phyloP scores from a whole-genome alignment of 2,329 filamentous ascomycete genomes.

The Colletotrichum sp. region DNA sequence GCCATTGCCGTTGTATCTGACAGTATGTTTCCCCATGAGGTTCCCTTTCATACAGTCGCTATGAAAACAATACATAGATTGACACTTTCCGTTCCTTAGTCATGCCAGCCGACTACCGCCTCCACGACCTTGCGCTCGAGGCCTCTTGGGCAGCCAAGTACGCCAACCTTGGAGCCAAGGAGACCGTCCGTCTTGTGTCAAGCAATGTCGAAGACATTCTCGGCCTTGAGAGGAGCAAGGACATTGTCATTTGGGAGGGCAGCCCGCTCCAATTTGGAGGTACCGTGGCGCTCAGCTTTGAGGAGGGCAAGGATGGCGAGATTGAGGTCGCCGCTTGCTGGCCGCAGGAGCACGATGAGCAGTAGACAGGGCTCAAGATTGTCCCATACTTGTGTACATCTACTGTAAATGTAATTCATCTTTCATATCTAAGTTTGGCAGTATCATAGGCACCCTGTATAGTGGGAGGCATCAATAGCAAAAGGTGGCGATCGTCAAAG shows the following conservation, averaged over 20 bases:
- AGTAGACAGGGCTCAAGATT: neutral
- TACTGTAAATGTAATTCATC: neutral
- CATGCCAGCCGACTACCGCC: conserved; percentile 36
- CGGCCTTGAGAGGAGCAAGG: conserved; percentile 35
- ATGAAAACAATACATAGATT: neutral
- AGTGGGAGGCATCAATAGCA: neutral
- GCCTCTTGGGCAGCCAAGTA: conserved; percentile 46
- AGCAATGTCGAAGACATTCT: conserved; percentile 47
- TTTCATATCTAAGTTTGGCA: neutral
- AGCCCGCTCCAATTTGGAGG: conserved; percentile 44
- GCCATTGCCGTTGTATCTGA: conserved; percentile 33
- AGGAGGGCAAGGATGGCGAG: conserved; percentile 25
- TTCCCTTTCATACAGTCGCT: neutral
- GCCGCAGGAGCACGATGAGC: conserved; percentile 13
- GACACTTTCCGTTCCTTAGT: conserved; percentile 13
- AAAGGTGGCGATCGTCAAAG: neutral
- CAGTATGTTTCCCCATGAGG: conserved; percentile 14
- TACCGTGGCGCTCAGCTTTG: conserved; percentile 41
- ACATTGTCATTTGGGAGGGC: conserved; percentile 49
- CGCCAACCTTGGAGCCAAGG: conserved; percentile 35
- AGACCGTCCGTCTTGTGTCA: conserved; percentile 41
- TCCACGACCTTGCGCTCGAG: conserved; percentile 43
- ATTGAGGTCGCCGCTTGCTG: conserved; percentile 37
- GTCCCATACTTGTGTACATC: neutral
- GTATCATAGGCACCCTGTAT: neutral